Evolutionary conservation across 2,329 filamentous ascomycete species (phyloP), one percentile per base, ranked within the genome.

Genomic region (Alternaria atra): DNA sequence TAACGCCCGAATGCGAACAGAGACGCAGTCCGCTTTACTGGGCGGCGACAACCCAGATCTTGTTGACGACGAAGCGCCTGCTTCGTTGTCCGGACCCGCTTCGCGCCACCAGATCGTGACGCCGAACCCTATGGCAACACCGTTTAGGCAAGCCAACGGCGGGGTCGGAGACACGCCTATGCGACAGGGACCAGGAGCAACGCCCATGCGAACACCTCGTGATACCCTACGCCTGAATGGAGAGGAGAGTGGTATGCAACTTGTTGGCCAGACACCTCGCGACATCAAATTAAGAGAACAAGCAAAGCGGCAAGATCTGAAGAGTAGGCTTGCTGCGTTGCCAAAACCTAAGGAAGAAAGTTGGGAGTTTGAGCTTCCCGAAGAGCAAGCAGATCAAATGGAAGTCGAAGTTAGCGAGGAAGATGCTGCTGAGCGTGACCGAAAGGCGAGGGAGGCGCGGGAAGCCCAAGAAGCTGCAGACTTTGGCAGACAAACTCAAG

Each of bases 21-120:
- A 97, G 74, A 98, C 94, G 0, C 92, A 98, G 72, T 98, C 95
- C 20, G 97, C 92, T 9, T 83, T 99, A 8, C 84, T 99, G 0
- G 95, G 95, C 63, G 95, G 94, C 13, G 95, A 99, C 67, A 98
- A 98, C 72, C 94, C 93, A 0, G 92, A 93, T 43, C 84, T 99
- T 10, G 87, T 93, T 59, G 92, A 97, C 73, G 93, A 93, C 6
- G 82, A 85, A 44, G 89, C 87, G 4, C 96, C 94, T 10, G 97
- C 94, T 6, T 94, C 94, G 0, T 96, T 97, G 71, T 91, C 95
- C 69, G 91, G 93, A 39, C 87, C 92, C 1, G 93, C 94, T 37
- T 88, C 92, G 58, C 90, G 89, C 72, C 91, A 97, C 63, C 85
- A 89, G 34, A 87, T 94, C 57, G 87, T 93, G n/a, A 99, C 95